These are phyloP conservation scores for Triticum urartu DNA, from an alignment of 176 grass and related monocot species.

Conservation along the genomic window DNA sequence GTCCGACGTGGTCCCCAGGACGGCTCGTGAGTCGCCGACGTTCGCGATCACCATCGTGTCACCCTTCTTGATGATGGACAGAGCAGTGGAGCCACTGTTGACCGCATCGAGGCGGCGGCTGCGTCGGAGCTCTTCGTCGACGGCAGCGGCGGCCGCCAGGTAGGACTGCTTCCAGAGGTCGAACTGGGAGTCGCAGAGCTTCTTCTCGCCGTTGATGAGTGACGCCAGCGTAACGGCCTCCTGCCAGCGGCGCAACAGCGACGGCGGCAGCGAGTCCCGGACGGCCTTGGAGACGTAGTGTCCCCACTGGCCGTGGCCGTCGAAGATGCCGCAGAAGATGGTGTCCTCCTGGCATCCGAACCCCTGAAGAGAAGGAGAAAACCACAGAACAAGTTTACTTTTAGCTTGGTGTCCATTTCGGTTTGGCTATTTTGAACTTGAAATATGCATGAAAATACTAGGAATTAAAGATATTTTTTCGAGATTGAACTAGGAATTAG, in stretches of 20 bases:
- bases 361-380: constrained; percentile 33
- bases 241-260: constrained; percentile 77
- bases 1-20: constrained; percentile 52
- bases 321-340: constrained; percentile 85
- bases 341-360: constrained; percentile 78
- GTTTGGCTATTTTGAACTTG: no score
- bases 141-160: constrained; percentile 48
- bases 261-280: constrained; percentile 59
- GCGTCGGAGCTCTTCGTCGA: constrained; percentile 70
- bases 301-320: constrained; percentile 91
- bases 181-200: constrained; percentile 36
- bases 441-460: neutral
- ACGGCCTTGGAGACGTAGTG: constrained; percentile 89
- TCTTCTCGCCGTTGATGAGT: constrained; percentile 63
- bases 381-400: neutral
- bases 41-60: constrained; percentile 78
- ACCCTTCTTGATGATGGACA: constrained; percentile 77
- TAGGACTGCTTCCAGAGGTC: constrained; percentile 74
- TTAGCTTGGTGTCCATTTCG: no score
- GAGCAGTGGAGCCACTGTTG: constrained; percentile 74
- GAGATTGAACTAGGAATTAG: neutral
- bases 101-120: constrained; percentile 58
- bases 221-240: constrained; percentile 67
- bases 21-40: constrained; percentile 88
- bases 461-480: neutral